Evolutionary conservation across 2,329 filamentous ascomycete genomes (phyloP), one percentile per base, ranked within the genome.

Genomic region (Microsporum canis): DNA sequence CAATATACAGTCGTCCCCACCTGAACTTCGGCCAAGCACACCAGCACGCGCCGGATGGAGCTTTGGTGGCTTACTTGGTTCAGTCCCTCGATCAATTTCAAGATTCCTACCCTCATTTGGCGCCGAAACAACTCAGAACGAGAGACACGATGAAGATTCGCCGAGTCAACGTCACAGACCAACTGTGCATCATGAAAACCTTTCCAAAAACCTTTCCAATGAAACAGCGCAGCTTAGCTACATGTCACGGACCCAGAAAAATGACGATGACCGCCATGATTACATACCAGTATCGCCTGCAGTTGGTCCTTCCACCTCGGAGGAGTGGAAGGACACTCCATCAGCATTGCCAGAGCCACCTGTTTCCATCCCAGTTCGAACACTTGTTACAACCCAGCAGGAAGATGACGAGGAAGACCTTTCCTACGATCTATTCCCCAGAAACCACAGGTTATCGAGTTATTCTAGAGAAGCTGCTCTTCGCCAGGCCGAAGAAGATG

Each of bases 51-150:
- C 65, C n/a, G 59, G 66, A 31, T 72, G 70, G 71, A 67, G 67
- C 27, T 63, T 72, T 60, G 64, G 70, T 59, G 65, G 68, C 34
- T 59, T 72, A 45, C 51, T 72, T n/a, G 68, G 60, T 59, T 72
- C 70, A 33, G 70, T 71, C 17, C 68, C 69, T 60, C 67, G 69
- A 27, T 67, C 67, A 3, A 65, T 72, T 49, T 67, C 68, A 6
- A 68, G 67, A 17, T 61, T 71, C 23, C 45, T 71, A 43, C 60
- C 29, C 45, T 10, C 43, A 5, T 55, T 55, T 12, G 14, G 33
- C 33, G n/a, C 51, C 61, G 57, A 64, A 65, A 66, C 66, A 61
- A 62, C 47, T 49, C 55, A 49, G 5, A 38, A 5, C 34, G 58
- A 12, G 38, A 56, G 62, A 68, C 17, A 66, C 60, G 51, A 55